Percentiles rank a stretch among this genome's conserved stretches.
Evolutionary conservation across 495 filamentous ascomycete genomes (phyloP).

Genomic region (Talaromyces trachyspermus): DNA sequence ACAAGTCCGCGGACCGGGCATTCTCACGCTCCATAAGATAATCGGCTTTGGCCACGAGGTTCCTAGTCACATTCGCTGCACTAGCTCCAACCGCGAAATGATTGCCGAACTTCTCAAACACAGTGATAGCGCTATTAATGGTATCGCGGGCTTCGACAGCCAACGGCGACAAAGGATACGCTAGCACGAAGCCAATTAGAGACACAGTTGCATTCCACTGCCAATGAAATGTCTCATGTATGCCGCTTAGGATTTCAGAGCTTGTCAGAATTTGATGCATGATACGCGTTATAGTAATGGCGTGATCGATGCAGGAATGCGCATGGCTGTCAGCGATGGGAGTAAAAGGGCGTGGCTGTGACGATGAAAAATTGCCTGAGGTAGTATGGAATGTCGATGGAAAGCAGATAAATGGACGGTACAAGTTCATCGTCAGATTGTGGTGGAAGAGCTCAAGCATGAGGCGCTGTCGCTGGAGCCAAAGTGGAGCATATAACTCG

Average conservation of each 20-base stretch:
- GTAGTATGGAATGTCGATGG: constrained; percentile 5
- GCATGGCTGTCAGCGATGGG: constrained; percentile 26
- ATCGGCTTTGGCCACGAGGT: constrained; percentile 22
- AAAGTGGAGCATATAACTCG: constrained; percentile 23
- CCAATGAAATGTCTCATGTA: constrained; percentile 39
- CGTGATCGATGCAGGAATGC: constrained; percentile 32
- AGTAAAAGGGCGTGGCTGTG: not conserved
- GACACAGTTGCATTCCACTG: constrained; percentile 45
- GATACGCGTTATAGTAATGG: constrained; percentile 37
- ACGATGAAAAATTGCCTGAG: not conserved
- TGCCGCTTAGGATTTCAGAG: constrained; percentile 37
- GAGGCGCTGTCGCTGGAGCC: constrained; percentile 27
- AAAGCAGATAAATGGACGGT: constrained; percentile 22
- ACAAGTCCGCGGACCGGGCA: not conserved
- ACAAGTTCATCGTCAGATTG: constrained; percentile 16
- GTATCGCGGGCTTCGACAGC: constrained; percentile 25
- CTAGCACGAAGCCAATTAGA: constrained; percentile 39
- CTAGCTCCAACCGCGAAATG: constrained; percentile 35
- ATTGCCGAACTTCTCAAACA: constrained; percentile 38
- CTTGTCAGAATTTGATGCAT: constrained; percentile 39
- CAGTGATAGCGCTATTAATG: constrained; percentile 26
- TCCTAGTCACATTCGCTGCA: constrained; percentile 32
- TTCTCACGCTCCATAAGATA: constrained; percentile 7
- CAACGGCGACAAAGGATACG: constrained; percentile 27
- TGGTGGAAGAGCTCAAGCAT: constrained; percentile 25